These are phyloP conservation scores for Colletotrichum tofieldiae DNA, from an alignment of 2,329 filamentous ascomycete species.

Conservation along the genomic window DNA sequence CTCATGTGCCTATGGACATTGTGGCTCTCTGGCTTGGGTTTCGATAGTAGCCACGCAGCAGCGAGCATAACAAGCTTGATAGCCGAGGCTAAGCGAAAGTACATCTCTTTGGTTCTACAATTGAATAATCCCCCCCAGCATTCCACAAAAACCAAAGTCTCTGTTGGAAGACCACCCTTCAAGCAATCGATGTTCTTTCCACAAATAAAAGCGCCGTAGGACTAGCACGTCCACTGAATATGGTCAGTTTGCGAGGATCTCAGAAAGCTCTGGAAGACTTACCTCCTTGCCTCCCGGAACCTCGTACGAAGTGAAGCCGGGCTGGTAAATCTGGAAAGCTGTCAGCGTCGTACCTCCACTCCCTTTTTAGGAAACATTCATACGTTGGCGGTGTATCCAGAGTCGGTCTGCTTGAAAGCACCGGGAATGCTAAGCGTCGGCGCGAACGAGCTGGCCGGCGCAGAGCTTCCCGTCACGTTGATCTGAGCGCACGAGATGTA, in stretches of 20 bases:
- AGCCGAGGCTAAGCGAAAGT: neutral
- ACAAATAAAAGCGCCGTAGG: neutral
- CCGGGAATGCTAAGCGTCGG: conserved; percentile 58
- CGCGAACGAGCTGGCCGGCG: conserved; percentile 48
- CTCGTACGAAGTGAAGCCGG: conserved; percentile 31
- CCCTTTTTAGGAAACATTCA: conserved; percentile 30
- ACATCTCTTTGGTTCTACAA: neutral
- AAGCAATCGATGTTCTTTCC: neutral
- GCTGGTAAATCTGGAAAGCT: conserved; percentile 25
- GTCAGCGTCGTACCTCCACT: neutral
- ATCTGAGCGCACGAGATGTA: conserved; percentile 65
- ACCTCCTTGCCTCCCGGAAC: conserved; percentile 35
- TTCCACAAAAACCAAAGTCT: neutral
- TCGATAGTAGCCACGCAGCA: neutral
- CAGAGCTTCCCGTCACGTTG: conserved; percentile 59
- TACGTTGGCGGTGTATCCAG: conserved; percentile 63
- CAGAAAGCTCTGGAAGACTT: neutral
- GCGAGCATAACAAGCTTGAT: neutral
- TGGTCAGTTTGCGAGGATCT: neutral
- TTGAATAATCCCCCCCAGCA: neutral
- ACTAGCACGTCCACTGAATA: conserved; percentile 31
- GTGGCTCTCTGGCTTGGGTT: neutral
- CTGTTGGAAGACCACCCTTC: neutral
- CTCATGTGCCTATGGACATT: neutral
- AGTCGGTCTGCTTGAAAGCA: conserved; percentile 59